A percentile compares a stretch with the other conserved stretches of the same genome.
Evolutionary conservation across 176 grass and related monocot genomes (phyloP).

Genomic region (Hsuehochloa calcarea): DNA sequence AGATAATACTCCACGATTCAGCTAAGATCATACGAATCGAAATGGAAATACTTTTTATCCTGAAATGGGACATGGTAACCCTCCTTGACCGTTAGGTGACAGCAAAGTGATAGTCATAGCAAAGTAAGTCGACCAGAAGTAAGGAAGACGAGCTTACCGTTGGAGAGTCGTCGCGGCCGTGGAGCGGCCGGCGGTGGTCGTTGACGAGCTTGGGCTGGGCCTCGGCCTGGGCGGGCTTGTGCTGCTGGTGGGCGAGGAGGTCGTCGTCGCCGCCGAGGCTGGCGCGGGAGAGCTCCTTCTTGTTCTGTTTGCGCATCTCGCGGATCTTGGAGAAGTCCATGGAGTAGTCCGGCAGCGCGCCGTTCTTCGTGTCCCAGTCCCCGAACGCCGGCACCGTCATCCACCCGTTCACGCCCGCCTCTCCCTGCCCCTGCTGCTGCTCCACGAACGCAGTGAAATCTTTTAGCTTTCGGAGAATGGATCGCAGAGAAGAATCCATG

Average conservation of each 20-base stretch:
- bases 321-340: conserved; percentile 99
- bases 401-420: conserved; percentile 47
- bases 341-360: conserved; percentile 87
- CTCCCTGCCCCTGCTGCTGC: conserved; percentile 33
- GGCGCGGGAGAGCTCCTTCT: conserved; percentile 81
- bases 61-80: neutral
- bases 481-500: neutral
- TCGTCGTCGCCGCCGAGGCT: conserved; percentile 75
- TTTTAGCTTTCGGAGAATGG: neutral
- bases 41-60: neutral
- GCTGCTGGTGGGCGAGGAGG: conserved; percentile 28
- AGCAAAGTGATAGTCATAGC: neutral
- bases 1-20: neutral
- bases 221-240: neutral
- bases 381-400: conserved; percentile 93
- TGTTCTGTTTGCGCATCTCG: conserved; percentile 94
- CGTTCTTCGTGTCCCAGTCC: conserved; percentile 95
- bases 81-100: conserved; percentile 9
- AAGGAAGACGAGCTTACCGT: conserved; percentile 31
- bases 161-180: conserved; percentile 52
- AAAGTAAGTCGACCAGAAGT: neutral
- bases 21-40: neutral
- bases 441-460: neutral
- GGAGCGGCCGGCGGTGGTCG: conserved; percentile 52
- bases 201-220: conserved; percentile 28